phyloP scores from a whole-genome alignment of 2,329 filamentous ascomycete species.

The Polytolypa hystricis region DNA sequence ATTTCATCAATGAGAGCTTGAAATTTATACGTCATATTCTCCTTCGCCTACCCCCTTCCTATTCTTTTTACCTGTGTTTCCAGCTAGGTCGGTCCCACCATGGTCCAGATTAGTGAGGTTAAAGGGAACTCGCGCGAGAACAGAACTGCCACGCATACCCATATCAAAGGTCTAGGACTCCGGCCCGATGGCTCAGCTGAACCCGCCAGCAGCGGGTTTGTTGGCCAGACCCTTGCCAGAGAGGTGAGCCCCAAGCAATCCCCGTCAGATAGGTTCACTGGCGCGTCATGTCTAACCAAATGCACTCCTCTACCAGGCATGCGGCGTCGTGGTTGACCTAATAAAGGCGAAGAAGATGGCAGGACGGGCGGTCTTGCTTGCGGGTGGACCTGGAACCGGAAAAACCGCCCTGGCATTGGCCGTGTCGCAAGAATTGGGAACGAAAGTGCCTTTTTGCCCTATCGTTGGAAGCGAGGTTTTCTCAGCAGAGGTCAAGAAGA shows the following conservation, averaged over 20 bases:
- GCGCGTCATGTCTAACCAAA: too few relatives aligned
- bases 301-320: constrained; percentile 51
- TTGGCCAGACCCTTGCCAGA: constrained; percentile 76
- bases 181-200: constrained; percentile 79
- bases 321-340: constrained; percentile 88
- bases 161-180: constrained; percentile 91
- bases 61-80: too few relatives aligned
- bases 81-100: constrained; percentile 31
- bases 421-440: constrained; percentile 92
- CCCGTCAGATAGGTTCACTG: too few relatives aligned
- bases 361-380: constrained; percentile 81
- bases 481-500: constrained; percentile 98
- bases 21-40: too few relatives aligned
- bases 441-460: constrained; percentile 95
- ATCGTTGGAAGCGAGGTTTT: constrained; percentile 98
- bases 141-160: constrained; percentile 90
- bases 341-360: constrained; percentile 97
- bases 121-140: constrained; percentile 92
- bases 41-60: too few relatives aligned
- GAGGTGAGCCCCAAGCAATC: too few relatives aligned
- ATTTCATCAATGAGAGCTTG: background rate
- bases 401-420: constrained; percentile 94
- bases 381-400: constrained; percentile 88
- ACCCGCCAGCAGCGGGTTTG: constrained; percentile 67
- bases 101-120: constrained; percentile 89